Base-by-base conservation (phyloP, 2,329 filamentous ascomycete species). In the Allantophomopsis cytisporea region DNA sequence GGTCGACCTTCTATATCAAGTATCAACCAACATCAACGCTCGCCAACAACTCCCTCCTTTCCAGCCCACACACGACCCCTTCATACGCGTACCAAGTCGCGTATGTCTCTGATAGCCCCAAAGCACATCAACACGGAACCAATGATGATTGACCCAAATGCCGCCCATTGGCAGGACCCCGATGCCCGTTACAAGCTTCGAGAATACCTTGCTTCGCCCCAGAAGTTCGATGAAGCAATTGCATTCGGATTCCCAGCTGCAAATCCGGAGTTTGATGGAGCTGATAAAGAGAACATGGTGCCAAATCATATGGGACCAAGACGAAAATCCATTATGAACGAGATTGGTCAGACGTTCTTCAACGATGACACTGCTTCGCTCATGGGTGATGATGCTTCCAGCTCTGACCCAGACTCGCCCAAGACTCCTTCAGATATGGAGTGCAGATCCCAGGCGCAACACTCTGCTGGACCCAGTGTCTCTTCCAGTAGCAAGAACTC, bases 151-250 rank as follows among this genome's bases (percentile, higher is more conserved):
- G 85, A 93, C 50, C 71, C 80, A 4, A 68, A 72, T 28, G 83
- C 85, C 4, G 75, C 83, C 31, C 83, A 94, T 60, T 95, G 94
- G 53, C 84, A 86, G 55, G 87, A 95, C 50, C 86, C 87, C 0
- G 84, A 94, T 55, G 85, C 88, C 31, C 76, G 89, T 28, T 69
- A 85, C 50, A 94, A 93, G 60, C 66, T 96, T 15, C 78, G 87
- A 11, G 77, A 85, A 6, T 94, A 88, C 52, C 72, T 94, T 15
- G 83, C 84, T 7, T 94, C 87, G 1, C 83, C 88, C 1, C 84
- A 94, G 49, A 94, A 94, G 55, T 96, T 96, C 50, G 89, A 96
- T 55, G 89, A 96, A 60, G 87, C 85, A 1, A 74, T 96, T 39
- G 84, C 94, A 55, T 95, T 93, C 59, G 89, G 89, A 1, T 96